These are phyloP conservation scores for Scheffersomyces amazonensis DNA, from an alignment of 805 yeast genomes.

Conservation along the genomic window DNA sequence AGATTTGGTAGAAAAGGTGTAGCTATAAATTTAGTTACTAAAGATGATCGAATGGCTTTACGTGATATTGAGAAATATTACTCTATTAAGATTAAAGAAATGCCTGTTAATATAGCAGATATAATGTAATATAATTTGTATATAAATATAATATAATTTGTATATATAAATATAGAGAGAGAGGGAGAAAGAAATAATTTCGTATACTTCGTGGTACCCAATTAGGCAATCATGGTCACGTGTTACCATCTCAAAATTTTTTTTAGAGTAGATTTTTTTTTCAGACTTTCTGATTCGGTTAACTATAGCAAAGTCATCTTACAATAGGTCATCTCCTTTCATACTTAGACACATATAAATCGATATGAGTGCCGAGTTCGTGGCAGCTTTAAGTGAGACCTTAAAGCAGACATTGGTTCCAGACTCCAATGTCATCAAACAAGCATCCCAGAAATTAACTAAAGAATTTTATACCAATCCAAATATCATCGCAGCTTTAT, in stretches of 20 bases:
- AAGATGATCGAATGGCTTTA: slow-evolving; percentile 69
- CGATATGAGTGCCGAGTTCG: slow-evolving; percentile 77
- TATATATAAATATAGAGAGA: too few species aligned
- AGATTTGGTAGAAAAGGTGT: slow-evolving; percentile 98
- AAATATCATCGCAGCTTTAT: slow-evolving; percentile 72
- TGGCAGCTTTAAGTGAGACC: slow-evolving; percentile 72
- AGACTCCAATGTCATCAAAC: slow-evolving; percentile 76
- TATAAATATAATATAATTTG: background rate
- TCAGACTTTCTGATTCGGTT: too few species aligned
- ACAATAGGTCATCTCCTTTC: too few species aligned
- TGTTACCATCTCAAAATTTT: too few species aligned
- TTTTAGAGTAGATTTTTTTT: too few species aligned
- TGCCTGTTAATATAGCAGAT: slow-evolving; percentile 71
- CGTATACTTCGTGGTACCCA: too few species aligned
- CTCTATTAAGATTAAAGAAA: slow-evolving; percentile 70
- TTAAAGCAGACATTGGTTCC: slow-evolving; percentile 77
- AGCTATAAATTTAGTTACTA: slow-evolving; percentile 90
- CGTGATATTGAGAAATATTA: slow-evolving; percentile 74
- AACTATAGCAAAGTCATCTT: too few species aligned
- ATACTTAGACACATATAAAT: too few species aligned
- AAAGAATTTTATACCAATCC: slow-evolving; percentile 72
- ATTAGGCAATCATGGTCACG: too few species aligned
- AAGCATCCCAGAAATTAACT: slow-evolving; percentile 73
- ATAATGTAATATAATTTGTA: slow-evolving; percentile 10
- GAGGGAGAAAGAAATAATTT: too few species aligned